Conservation (phyloP, 2,329 filamentous ascomycete genomes). For the Fusarium sp. region DNA sequence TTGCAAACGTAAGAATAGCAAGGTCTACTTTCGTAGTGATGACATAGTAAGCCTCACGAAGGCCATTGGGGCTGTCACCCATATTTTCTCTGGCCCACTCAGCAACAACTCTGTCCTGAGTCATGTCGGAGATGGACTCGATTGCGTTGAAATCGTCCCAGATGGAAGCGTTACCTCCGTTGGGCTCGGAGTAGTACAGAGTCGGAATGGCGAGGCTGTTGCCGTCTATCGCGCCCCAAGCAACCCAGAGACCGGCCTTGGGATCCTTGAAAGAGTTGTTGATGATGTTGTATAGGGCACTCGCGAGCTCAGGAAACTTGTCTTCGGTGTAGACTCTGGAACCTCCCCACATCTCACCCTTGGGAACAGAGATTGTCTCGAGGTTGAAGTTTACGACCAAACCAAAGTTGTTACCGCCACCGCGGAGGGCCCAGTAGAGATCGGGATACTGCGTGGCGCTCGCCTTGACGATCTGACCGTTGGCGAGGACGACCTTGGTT, state of each 20-base stretch:
- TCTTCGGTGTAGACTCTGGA: slow-evolving; percentile 44
- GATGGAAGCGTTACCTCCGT: slow-evolving; percentile 47
- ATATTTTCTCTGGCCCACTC: slow-evolving; percentile 9
- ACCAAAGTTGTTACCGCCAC: slow-evolving; percentile 48
- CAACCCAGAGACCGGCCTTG: slow-evolving; percentile 18
- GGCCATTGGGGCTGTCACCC: slow-evolving; percentile 6
- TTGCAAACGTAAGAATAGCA: slow-evolving; percentile 1
- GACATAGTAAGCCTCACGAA: slow-evolving; percentile 17
- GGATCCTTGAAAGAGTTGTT: slow-evolving; percentile 16
- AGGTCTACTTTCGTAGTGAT: slow-evolving; percentile 21
- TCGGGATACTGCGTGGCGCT: slow-evolving; percentile 46
- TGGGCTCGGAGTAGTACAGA: slow-evolving; percentile 51
- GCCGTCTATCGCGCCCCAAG: neutral
- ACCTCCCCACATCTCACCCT: slow-evolving; percentile 38
- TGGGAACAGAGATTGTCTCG: slow-evolving; percentile 11
- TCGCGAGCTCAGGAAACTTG: slow-evolving; percentile 42
- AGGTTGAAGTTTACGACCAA: slow-evolving; percentile 30
- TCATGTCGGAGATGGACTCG: slow-evolving; percentile 23
- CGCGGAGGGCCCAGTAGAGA: slow-evolving; percentile 54
- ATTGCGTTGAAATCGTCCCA: slow-evolving; percentile 50
- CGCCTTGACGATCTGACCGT: slow-evolving; percentile 15
- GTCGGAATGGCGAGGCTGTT: slow-evolving; percentile 32
- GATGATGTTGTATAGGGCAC: slow-evolving; percentile 45
- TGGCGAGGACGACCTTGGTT: slow-evolving; percentile 19
- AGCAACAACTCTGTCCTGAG: neutral